Evolutionary conservation across 352 stramenopile genomes (phyloP).

Genomic region (Phytopythium sindhum): DNA sequence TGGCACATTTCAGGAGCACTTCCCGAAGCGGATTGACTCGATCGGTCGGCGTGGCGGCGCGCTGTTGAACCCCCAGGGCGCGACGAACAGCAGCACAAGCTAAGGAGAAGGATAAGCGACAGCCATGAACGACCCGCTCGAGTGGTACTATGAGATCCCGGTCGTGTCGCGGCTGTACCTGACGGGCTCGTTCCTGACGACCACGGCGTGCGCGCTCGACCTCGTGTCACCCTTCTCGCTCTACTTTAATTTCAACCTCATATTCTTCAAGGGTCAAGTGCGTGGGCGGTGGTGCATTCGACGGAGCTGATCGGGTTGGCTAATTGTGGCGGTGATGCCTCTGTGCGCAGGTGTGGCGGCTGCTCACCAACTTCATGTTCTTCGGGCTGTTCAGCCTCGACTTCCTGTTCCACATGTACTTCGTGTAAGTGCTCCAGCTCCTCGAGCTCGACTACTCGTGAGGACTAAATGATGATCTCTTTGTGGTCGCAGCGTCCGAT

Average conservation of each 20-base stretch:
- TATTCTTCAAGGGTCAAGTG: constrained; percentile 97
- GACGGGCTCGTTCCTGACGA: constrained; percentile 96
- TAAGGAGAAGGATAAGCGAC: background rate
- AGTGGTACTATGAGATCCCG: constrained; percentile 99
- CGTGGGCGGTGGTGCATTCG: background rate
- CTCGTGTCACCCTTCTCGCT: constrained; percentile 97
- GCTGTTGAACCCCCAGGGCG: too few relatives aligned
- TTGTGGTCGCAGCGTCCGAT: constrained; percentile 70
- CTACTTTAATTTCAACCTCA: constrained; percentile 94
- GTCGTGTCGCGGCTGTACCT: constrained; percentile 97
- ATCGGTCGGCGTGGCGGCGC: background rate
- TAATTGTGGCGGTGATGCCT: background rate
- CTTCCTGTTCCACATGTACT: constrained; percentile 99
- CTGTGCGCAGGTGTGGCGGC: constrained; percentile 84
- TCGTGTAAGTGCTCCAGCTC: constrained; percentile 77
- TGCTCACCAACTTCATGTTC: constrained; percentile 99
- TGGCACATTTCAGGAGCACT: constrained; percentile 17
- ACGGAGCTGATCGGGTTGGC: background rate
- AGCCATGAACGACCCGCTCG: constrained; percentile 84
- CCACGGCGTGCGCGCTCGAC: constrained; percentile 94
- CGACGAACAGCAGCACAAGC: background rate
- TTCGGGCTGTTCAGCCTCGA: constrained; percentile 99
- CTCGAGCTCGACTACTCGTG: background rate
- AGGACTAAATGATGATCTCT: background rate
- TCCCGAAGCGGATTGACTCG: background rate